Evolutionary conservation across 257 asterid species (phyloP), one percentile per base, ranked within the genome.

Genomic region (Fraxinus quadrangulata): DNA sequence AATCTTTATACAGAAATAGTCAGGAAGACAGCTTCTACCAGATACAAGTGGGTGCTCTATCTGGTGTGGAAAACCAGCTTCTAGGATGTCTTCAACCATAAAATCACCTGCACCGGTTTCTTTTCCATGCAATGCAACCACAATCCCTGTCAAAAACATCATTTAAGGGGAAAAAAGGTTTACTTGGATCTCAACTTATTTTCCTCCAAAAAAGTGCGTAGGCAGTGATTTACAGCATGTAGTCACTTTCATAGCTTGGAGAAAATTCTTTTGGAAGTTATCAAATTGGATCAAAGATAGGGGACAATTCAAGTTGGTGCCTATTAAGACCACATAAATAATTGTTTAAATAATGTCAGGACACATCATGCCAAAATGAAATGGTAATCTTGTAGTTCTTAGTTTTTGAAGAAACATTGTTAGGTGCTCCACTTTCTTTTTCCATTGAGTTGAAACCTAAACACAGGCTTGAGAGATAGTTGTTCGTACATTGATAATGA

Each of bases 61-160:
- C 89, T 96, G 99, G 74, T 89, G 90, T 31, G 99, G 92, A 77
- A 96, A 83, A 80, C 95, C 99, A 76, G 97, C 95, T 85, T 93
- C 99, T 17, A 96, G 77, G 81, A 93, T 73, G 78, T 90, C 96
- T 75, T 90, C 92, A 78, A 96, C 97, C 86, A 89, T 34, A 88
- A 96, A 96, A 71, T 87, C 96, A 75, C 98, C 97, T 54, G 91
- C 88, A 72, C 85, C 91, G 65, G 95, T 87, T 81, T 89, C 98
- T 86, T 88, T 92, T 74, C 98, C 99, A 77, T 86, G 98, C 84
- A 96, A 80, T 63, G 98, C 98, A 67, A 87, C 88, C 81, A 93
- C 97, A 74, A 87, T 72, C 71, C 99, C 98, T 96, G 36, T 70
- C 73, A 78, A 75, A 73, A 31, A 83, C 67, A 78, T 78, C 61